phyloP scores from a whole-genome alignment of 2,329 filamentous ascomycete genomes.

The Curvularia verruculosa region DNA sequence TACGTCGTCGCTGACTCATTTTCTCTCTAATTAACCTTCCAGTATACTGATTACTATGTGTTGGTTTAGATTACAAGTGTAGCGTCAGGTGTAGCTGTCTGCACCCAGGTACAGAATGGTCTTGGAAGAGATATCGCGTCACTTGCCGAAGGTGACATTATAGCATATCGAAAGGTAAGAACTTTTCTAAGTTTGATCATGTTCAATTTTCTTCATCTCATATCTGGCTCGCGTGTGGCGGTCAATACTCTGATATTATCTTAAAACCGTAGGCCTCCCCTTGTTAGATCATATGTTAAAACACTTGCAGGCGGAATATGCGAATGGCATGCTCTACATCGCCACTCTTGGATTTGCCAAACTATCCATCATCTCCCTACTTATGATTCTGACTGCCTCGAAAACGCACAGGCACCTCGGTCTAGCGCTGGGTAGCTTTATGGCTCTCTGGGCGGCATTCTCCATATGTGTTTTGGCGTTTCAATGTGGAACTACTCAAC shows the following conservation, averaged over 20 bases:
- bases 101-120: slow-evolving; percentile 39
- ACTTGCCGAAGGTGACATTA: slow-evolving; percentile 27
- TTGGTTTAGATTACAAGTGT: slow-evolving; percentile 36
- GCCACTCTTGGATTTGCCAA: slow-evolving; percentile 44
- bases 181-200: not conserved
- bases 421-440: slow-evolving; percentile 31
- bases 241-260: no score
- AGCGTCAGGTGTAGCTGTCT: slow-evolving; percentile 42
- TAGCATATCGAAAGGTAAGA: slow-evolving; percentile 42
- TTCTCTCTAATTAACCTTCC: not conserved
- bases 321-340: slow-evolving; percentile 44
- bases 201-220: no score
- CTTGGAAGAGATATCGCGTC: slow-evolving; percentile 35
- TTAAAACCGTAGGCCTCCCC: no score
- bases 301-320: slow-evolving; percentile 40
- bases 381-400: slow-evolving; percentile 44
- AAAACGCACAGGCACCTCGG: slow-evolving; percentile 39
- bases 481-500: slow-evolving; percentile 38
- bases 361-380: slow-evolving; percentile 44
- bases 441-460: slow-evolving; percentile 41
- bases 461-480: slow-evolving; percentile 40
- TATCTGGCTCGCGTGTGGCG: no score
- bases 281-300: not conserved
- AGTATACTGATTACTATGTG: slow-evolving; percentile 16
- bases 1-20: slow-evolving; percentile 18